These are phyloP conservation scores for Pseudophaeomoniella oleicola DNA, from an alignment of 2,329 filamentous ascomycete genomes.

Conservation along the genomic window DNA sequence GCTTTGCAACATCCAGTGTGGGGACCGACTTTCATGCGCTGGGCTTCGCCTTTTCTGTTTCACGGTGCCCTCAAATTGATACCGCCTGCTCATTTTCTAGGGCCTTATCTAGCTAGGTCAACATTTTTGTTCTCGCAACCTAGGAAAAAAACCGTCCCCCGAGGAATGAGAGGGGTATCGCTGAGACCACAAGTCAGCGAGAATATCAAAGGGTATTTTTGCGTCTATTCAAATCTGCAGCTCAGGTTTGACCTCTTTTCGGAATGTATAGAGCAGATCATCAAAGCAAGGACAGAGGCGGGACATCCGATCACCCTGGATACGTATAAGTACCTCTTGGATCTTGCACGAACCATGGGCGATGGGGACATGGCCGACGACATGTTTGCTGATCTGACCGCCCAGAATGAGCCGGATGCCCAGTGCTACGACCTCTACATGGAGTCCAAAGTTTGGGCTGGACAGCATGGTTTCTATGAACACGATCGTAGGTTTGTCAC, in stretches of 20 bases:
- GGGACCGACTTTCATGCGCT: conserved; percentile 9
- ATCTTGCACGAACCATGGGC: conserved; percentile 34
- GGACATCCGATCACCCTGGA: conserved; percentile 24
- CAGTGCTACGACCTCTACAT: conserved; percentile 42
- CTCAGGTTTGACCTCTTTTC: conserved; percentile 25
- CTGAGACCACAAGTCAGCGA: not conserved
- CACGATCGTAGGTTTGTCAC: conserved; percentile 11
- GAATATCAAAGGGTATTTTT: not conserved
- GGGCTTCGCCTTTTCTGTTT: conserved; percentile 9
- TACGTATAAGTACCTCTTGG: conserved; percentile 39
- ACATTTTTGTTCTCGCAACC: not conserved
- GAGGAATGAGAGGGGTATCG: not conserved
- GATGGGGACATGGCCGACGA: conserved; percentile 25
- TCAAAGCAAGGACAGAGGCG: conserved; percentile 20
- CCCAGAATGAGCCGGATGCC: conserved; percentile 25
- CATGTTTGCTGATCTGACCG: conserved; percentile 31
- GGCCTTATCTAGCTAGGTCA: conserved; percentile 14
- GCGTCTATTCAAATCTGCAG: not conserved
- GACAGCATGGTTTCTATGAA: conserved; percentile 16
- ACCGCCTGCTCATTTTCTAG: conserved; percentile 40
- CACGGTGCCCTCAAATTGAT: conserved; percentile 40
- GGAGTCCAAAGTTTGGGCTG: conserved; percentile 33
- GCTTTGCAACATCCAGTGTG: conserved; percentile 19
- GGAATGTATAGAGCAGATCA: conserved; percentile 20
- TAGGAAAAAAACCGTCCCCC: not conserved